A percentile compares a stretch with the other conserved stretches of the same genome.
Evolutionary conservation across 805 yeast species (phyloP).

Genomic region (Ogataea sp.): DNA sequence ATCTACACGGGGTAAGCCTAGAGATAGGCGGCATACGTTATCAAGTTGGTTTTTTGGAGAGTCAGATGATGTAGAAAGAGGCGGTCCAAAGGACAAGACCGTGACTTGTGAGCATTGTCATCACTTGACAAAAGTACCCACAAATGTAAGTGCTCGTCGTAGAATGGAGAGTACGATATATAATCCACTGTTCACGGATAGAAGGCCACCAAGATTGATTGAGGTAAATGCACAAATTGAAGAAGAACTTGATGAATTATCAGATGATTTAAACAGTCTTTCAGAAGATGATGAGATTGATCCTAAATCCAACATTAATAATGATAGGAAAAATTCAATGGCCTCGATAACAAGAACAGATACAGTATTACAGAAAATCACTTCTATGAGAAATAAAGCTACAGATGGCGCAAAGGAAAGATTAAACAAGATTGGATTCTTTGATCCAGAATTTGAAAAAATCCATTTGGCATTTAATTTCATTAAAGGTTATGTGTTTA

Average conservation of each 20-base stretch:
- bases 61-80: background rate
- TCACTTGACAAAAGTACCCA: background rate
- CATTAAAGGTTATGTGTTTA: conserved; percentile 16
- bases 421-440: conserved; percentile 16
- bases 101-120: background rate
- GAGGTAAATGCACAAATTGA: background rate
- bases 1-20: no score
- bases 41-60: conserved; percentile 1
- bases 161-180: background rate
- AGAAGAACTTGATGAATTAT: background rate
- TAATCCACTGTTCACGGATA: background rate
- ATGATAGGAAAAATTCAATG: background rate
- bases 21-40: background rate
- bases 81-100: background rate
- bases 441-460: conserved; percentile 16
- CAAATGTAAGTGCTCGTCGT: background rate
- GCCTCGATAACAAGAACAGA: background rate
- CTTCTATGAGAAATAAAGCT: conserved; percentile 9
- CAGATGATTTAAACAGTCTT: no score
- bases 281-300: background rate
- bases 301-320: background rate
- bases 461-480: conserved; percentile 8
- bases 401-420: conserved; percentile 11
- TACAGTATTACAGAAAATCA: conserved; percentile 4
- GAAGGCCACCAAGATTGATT: background rate